Evolutionary conservation across 2,329 filamentous ascomycete genomes (phyloP).

Genomic region (Scedosporium minutisporum): DNA sequence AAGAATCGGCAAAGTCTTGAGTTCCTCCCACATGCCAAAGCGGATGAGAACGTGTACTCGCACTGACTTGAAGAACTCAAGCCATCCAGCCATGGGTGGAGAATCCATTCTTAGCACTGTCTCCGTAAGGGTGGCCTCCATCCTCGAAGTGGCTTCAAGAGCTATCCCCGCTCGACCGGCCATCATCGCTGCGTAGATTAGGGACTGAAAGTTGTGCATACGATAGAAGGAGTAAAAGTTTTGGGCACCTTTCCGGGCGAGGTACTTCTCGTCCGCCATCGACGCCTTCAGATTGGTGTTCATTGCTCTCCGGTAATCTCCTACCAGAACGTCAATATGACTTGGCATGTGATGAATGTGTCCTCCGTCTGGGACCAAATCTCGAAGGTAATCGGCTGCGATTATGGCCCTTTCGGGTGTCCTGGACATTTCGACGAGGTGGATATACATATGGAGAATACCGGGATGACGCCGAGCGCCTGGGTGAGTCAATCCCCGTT

Average conservation of each 20-base stretch:
- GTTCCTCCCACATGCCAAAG: slow-evolving; percentile 63
- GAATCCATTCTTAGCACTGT: slow-evolving; percentile 52
- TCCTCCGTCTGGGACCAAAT: slow-evolving; percentile 57
- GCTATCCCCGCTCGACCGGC: slow-evolving; percentile 55
- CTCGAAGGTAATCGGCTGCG: slow-evolving; percentile 51
- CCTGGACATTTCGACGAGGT: slow-evolving; percentile 68
- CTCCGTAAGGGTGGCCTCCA: slow-evolving; percentile 56
- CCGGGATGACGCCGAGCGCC: slow-evolving; percentile 53
- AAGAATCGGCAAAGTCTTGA: slow-evolving; percentile 48
- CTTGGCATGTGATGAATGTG: slow-evolving; percentile 71
- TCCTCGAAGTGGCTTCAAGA: slow-evolving; percentile 45
- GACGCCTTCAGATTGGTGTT: slow-evolving; percentile 58
- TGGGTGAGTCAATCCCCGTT: slow-evolving; percentile 38
- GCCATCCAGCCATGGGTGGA: slow-evolving; percentile 70
- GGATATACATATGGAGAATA: slow-evolving; percentile 65
- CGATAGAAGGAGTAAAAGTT: slow-evolving; percentile 75
- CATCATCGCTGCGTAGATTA: slow-evolving; percentile 71
- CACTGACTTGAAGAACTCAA: slow-evolving; percentile 61
- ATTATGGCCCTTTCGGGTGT: slow-evolving; percentile 54
- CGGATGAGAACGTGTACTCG: slow-evolving; percentile 61
- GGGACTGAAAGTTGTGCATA: slow-evolving; percentile 65
- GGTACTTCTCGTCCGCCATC: slow-evolving; percentile 56
- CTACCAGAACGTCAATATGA: slow-evolving; percentile 64
- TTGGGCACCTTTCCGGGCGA: slow-evolving; percentile 45
- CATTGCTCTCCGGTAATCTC: slow-evolving; percentile 60